phyloP scores from a whole-genome alignment of 1,139 yeast genomes.

The Candida sp. region DNA sequence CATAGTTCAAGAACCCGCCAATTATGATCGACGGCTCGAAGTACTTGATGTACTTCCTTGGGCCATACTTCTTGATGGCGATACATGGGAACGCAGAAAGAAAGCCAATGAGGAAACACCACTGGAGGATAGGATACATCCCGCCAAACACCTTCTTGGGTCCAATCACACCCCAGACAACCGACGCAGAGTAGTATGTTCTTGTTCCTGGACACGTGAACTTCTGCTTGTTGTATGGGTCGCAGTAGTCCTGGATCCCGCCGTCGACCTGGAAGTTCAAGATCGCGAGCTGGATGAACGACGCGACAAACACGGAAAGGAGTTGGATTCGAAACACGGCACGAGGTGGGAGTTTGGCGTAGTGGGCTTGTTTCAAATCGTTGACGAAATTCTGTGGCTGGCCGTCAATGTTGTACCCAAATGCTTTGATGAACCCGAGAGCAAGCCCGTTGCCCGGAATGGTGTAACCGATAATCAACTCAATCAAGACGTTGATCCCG shows the following conservation, averaged over 20 bases:
- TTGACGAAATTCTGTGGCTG: conserved; percentile 60
- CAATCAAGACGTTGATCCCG: conserved; percentile 61
- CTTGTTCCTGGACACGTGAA: conserved; percentile 54
- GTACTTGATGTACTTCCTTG: conserved; percentile 28
- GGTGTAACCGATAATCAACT: conserved; percentile 64
- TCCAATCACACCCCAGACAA: conserved; percentile 70
- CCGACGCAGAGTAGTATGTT: conserved; percentile 57
- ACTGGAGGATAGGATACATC: conserved; percentile 50
- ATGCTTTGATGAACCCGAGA: conserved; percentile 55
- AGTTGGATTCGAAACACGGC: conserved; percentile 62
- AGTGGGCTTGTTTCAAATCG: conserved; percentile 63
- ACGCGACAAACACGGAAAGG: conserved; percentile 40
- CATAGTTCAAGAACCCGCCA: conserved; percentile 41
- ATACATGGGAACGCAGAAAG: conserved; percentile 47
- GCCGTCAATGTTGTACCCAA: conserved; percentile 60
- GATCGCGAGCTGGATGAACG: conserved; percentile 55
- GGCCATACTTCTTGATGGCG: conserved; percentile 40
- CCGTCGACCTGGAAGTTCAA: conserved; percentile 50
- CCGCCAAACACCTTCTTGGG: conserved; percentile 53
- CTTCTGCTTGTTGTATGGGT: conserved; percentile 35
- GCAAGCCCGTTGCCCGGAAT: conserved; percentile 67
- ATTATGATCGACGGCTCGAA: conserved; percentile 50
- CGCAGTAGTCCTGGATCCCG: conserved; percentile 31
- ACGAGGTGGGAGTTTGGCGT: conserved; percentile 63
- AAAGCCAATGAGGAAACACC: conserved; percentile 60